phyloP scores from a whole-genome alignment of 805 yeast species.

The Metschnikowia kunwiensis region DNA sequence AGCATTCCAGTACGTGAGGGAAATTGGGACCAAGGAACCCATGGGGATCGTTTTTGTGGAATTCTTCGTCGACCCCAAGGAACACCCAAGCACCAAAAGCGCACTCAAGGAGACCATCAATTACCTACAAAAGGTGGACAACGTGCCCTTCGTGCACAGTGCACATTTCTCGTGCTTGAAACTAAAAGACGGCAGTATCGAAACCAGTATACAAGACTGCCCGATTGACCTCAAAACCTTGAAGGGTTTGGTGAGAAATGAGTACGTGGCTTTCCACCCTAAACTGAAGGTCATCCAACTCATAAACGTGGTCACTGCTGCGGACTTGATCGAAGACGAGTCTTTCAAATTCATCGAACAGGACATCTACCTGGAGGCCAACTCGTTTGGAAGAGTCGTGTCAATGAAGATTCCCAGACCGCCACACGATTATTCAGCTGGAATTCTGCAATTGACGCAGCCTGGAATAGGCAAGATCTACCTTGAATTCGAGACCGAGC shows the following conservation, averaged over 20 bases:
- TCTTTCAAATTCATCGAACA: constrained; percentile 48
- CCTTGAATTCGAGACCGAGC: constrained; percentile 56
- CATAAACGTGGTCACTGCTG: constrained; percentile 61
- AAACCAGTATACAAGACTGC: constrained; percentile 37
- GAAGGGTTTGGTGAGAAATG: constrained; percentile 35
- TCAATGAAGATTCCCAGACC: constrained; percentile 63
- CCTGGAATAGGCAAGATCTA: constrained; percentile 72
- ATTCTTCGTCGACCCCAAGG: constrained; percentile 22
- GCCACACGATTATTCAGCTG: constrained; percentile 45
- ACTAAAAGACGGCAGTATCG: constrained; percentile 16
- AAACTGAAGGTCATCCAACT: constrained; percentile 59
- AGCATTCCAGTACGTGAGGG: constrained; percentile 43
- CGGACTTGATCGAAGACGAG: constrained; percentile 54
- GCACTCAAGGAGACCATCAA: constrained; percentile 14
- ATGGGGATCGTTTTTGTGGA: constrained; percentile 60
- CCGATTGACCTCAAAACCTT: constrained; percentile 37
- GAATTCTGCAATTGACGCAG: constrained; percentile 33
- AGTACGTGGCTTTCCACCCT: constrained; percentile 34
- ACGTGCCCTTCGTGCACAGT: constrained; percentile 18
- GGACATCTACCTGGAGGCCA: constrained; percentile 51
- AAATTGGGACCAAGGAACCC: constrained; percentile 47
- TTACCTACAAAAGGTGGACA: constrained; percentile 14
- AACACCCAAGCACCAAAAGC: constrained; percentile 13
- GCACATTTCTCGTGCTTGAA: constrained; percentile 35
- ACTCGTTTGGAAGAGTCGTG: constrained; percentile 49